Base-by-base conservation (phyloP, 768 basidiomycete species). In the Naganishia antarctica region DNA sequence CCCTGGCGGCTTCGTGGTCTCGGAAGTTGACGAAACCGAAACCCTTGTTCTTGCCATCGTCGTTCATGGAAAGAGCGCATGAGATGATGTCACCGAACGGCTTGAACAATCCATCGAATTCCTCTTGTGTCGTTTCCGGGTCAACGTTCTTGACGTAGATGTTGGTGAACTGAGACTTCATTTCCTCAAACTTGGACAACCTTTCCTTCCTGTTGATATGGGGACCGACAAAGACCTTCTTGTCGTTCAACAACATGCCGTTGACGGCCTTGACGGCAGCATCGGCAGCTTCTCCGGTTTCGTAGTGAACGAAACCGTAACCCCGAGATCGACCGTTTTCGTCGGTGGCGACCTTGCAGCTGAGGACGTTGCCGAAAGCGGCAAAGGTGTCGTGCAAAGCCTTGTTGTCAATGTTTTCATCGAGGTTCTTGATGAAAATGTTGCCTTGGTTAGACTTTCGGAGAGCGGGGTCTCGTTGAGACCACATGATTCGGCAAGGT, bases 401-500 rank as follows among this genome's bases (percentile, higher is more conserved):
- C 85, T 97, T 97, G 84, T 99, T 97, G 81, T 99, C 96, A 71
- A 97, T 97, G 63, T 83, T 83, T 79, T 94, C 91, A 74, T 96
- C 93, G 70, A 99, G 81, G 81, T 99, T 99, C 83, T 99, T 99
- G 81, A 99, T 98, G 82, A 99, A 99, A 76, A 99, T 91, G 80
- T 99, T 99, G 79, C 96, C 96, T 81, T 97, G 92, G 69, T 92
- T 92, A 69, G 92, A 97, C 86, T 98, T 98, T 80, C 96, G 90
- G 76, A 99, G 86, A 71, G 92, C 91, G 65, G 96, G 96, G 82
- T 98, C 96, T 78, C 96, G 90, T 84, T 98, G 96, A 75, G 93
- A 97, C 94, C 96, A 98, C 96, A 99, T 99, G 84, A 99, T 99
- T 74, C 96, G 91, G 83, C 96, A 99, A 68, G 96, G 88, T 74